Percentiles rank a stretch among this genome's conserved stretches.
Evolutionary conservation across 106 monocot species (phyloP).

Genomic region (Allium sativum): DNA sequence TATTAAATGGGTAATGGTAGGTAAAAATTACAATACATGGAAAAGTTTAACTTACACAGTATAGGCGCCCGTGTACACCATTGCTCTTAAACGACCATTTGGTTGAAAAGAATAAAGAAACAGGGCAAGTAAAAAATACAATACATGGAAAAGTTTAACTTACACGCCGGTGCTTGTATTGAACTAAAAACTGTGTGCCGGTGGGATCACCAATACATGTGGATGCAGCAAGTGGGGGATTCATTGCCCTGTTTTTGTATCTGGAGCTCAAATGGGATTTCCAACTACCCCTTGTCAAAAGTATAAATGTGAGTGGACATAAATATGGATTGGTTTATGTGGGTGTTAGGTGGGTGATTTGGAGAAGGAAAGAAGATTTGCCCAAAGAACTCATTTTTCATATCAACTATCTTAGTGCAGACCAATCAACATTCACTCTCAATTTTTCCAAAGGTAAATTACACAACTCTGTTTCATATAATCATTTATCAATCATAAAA

Average conservation of each 20-base stretch:
- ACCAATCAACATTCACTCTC: constrained; percentile 81
- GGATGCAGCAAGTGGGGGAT: constrained; percentile 72
- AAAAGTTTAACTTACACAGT: too few species aligned
- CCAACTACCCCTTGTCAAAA: constrained; percentile 59
- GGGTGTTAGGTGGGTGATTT: constrained; percentile 71
- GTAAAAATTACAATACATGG: too few species aligned
- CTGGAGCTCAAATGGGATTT: constrained; percentile 86
- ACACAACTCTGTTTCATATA: too few species aligned
- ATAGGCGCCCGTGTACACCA: too few species aligned
- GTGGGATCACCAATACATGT: constrained; percentile 69
- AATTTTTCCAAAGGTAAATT: constrained; percentile 83
- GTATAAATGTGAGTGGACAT: constrained; percentile 91
- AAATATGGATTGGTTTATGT: constrained; percentile 87
- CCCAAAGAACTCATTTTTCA: constrained; percentile 87
- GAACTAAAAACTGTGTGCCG: too few species aligned
- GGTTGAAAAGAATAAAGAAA: too few species aligned
- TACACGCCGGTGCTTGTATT: too few species aligned
- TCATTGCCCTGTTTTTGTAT: constrained; percentile 66
- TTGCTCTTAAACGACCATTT: too few species aligned
- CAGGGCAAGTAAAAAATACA: too few species aligned
- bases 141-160: too few species aligned
- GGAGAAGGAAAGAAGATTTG: constrained; percentile 71
- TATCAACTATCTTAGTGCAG: constrained; percentile 75
- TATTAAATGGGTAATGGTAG: too few species aligned
- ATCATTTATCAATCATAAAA: neutral